Conservation (phyloP, 2,329 filamentous ascomycete species). For the Epichloe sibirici region DNA sequence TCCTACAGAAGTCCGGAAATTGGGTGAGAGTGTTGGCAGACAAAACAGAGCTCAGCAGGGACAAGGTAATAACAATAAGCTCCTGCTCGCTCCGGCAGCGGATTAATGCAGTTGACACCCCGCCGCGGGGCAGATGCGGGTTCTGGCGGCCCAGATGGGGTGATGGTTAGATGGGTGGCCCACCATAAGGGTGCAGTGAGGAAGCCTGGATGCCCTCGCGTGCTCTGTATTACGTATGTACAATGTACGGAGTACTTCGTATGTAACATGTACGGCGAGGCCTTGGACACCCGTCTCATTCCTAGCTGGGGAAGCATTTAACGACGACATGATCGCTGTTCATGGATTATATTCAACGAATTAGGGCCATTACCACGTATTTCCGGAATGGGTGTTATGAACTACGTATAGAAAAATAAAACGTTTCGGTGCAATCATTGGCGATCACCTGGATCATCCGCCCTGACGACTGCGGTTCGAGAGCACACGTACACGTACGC, state of each 20-base stretch:
- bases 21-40: neutral
- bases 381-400: no score
- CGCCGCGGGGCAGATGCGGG: constrained; percentile 5
- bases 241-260: no score
- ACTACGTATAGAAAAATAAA: no score
- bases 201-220: neutral
- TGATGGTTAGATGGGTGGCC: neutral
- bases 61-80: neutral
- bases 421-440: no score
- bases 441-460: no score
- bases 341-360: no score
- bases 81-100: neutral
- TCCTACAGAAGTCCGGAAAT: neutral
- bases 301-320: no score
- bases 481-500: no score
- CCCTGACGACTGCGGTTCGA: no score
- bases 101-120: neutral
- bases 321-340: no score
- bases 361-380: no score
- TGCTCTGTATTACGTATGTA: neutral
- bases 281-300: neutral
- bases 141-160: constrained; percentile 2
- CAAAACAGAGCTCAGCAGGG: neutral
- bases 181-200: neutral
- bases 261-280: neutral